Conservation (phyloP, 352 stramenopile genomes). For the Blastocystis sp. region DNA sequence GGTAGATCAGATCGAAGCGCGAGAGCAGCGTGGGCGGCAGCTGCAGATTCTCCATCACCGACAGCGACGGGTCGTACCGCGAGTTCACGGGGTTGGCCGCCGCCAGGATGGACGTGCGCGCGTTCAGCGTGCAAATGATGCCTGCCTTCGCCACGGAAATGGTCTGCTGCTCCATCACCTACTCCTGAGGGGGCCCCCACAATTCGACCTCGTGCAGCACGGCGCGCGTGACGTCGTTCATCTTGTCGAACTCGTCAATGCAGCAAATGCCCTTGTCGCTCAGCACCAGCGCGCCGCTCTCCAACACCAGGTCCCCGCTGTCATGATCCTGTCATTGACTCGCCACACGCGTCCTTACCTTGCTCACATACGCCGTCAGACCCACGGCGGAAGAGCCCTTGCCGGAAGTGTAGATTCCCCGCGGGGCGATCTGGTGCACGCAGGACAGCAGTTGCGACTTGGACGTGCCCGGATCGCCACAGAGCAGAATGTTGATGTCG, state of each 20-base stretch:
- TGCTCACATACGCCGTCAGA: conserved; percentile 89
- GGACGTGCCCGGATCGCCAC: conserved; percentile 91
- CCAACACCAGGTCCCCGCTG: conserved; percentile 92
- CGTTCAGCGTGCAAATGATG: conserved; percentile 96
- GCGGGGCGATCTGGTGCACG: conserved; percentile 83
- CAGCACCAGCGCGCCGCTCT: conserved; percentile 88
- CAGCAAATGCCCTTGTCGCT: conserved; percentile 95
- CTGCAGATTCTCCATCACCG: conserved; percentile 96
- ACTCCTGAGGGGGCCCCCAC: too few species aligned
- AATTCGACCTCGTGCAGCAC: conserved; percentile 87
- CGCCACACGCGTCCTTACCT: not conserved
- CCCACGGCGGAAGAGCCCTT: conserved; percentile 95
- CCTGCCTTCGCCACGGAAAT: conserved; percentile 83
- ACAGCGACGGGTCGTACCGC: conserved; percentile 94
- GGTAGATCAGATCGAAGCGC: conserved; percentile 98
- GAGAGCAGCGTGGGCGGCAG: conserved; percentile 93
- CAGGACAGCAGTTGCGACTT: conserved; percentile 94
- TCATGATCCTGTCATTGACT: conserved; percentile 83
- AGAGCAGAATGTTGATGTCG: conserved; percentile 97
- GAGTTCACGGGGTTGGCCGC: conserved; percentile 96
- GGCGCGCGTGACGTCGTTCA: conserved; percentile 91
- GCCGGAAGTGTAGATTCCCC: conserved; percentile 97
- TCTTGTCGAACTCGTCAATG: conserved; percentile 99
- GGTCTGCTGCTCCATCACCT: conserved; percentile 88
- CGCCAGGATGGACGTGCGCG: conserved; percentile 93